A percentile compares a stretch with the other conserved stretches of the same genome.
Conservation (phyloP, 1,284 basidiomycete genomes). For the Malassezia brasiliensis region DNA sequence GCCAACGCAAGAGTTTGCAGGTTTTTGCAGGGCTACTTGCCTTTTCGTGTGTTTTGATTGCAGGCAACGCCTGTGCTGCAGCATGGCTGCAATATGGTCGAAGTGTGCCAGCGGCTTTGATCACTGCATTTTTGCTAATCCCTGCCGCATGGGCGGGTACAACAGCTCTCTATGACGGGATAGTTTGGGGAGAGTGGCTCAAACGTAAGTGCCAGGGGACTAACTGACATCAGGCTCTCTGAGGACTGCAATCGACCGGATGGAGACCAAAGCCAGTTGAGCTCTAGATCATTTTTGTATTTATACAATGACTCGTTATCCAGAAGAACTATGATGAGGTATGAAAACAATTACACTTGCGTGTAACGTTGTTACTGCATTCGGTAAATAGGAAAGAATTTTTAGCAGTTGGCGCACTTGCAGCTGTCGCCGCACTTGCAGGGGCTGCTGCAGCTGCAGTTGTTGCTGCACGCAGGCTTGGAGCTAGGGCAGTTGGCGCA, state of each 20-base stretch:
- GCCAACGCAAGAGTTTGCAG: constrained; percentile 22
- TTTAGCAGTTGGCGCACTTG: neutral
- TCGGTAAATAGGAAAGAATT: no score
- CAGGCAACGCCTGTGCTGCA: constrained; percentile 4
- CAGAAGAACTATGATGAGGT: no score
- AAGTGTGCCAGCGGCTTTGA: constrained; percentile 18
- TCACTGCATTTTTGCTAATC: constrained; percentile 24
- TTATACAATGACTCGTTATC: neutral
- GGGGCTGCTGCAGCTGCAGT: neutral
- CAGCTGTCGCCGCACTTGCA: constrained; percentile 4
- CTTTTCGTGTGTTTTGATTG: constrained; percentile 19
- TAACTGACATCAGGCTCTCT: constrained; percentile 19
- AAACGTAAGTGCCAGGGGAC: constrained; percentile 29
- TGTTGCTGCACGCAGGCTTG: constrained; percentile 5
- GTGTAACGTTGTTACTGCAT: no score
- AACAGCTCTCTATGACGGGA: constrained; percentile 38
- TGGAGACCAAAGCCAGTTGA: constrained; percentile 16
- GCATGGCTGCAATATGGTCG: constrained; percentile 3
- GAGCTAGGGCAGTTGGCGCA: no score
- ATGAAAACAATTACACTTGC: no score
- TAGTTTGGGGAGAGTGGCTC: constrained; percentile 45
- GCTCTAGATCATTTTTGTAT: no score
- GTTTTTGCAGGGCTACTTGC: constrained; percentile 21
- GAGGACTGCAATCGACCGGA: constrained; percentile 25
- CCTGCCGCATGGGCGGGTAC: constrained; percentile 35